These are phyloP conservation scores for Neospora caninum DNA, from an alignment of 169 alveolate species.

Conservation along the genomic window DNA sequence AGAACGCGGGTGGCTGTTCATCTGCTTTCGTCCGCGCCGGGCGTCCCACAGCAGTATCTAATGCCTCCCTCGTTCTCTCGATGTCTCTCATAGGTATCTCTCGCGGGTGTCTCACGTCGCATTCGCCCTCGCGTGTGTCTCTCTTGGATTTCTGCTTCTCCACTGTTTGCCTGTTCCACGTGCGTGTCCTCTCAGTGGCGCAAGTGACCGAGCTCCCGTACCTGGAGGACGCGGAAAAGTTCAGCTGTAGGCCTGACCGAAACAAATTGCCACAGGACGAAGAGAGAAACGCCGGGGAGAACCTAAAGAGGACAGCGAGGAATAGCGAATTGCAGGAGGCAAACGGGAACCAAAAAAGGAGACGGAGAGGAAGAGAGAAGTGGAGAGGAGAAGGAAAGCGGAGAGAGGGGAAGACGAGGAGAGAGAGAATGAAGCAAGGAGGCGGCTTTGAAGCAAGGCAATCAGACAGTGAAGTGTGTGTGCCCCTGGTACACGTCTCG, in stretches of 20 bases:
- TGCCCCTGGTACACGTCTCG: background rate
- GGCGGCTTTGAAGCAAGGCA: too few relatives aligned
- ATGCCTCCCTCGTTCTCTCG: too few relatives aligned
- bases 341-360: background rate
- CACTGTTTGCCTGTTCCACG: background rate
- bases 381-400: background rate
- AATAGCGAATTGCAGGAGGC: too few relatives aligned
- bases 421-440: too few relatives aligned
- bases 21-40: too few relatives aligned
- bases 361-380: background rate
- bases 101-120: too few relatives aligned
- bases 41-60: too few relatives aligned
- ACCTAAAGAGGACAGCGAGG: background rate
- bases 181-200: too few relatives aligned
- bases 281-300: background rate
- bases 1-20: too few relatives aligned
- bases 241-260: conserved; percentile 11
- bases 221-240: background rate
- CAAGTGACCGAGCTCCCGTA: conserved; percentile 15
- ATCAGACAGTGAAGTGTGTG: too few relatives aligned
- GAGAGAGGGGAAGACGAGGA: too few relatives aligned
- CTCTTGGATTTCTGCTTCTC: background rate
- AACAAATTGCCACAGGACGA: background rate
- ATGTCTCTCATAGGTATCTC: too few relatives aligned
- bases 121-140: background rate